Percentiles rank a stretch among this genome's conserved stretches.
These are phyloP conservation scores for Elaeagnus macrophylla DNA, from an alignment of 306 rosid species.

Conservation along the genomic window DNA sequence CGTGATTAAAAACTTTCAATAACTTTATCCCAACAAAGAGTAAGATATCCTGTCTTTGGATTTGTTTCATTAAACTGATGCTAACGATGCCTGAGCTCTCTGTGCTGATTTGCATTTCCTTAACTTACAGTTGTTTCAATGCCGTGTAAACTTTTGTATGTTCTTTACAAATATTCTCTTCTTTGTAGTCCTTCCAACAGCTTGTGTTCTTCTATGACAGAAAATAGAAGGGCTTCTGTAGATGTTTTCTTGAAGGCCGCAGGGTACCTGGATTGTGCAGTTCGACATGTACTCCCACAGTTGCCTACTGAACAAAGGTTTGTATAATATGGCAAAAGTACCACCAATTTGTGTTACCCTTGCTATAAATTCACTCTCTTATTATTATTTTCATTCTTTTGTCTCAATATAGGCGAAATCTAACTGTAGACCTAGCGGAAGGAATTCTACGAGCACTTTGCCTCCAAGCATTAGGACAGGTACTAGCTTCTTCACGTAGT, in stretches of 20 bases:
- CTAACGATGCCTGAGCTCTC: too few species aligned
- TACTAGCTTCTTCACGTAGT: conserved; percentile 25
- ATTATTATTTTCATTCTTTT: conserved; percentile 20
- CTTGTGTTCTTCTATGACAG: conserved; percentile 37
- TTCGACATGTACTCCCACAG: conserved; percentile 82
- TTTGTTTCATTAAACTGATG: too few species aligned
- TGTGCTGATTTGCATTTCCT: too few species aligned
- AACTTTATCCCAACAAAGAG: too few species aligned
- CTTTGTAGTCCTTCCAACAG: conserved; percentile 1
- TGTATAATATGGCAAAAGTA: conserved; percentile 18
- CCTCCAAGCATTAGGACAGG: conserved; percentile 94
- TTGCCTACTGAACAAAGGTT: conserved; percentile 77
- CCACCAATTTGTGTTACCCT: conserved; percentile 10
- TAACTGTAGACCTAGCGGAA: conserved; percentile 88
- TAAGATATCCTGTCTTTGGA: too few species aligned
- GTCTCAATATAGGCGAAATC: conserved; percentile 60
- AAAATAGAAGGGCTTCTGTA: conserved; percentile 72
- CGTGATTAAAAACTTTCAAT: too few species aligned
- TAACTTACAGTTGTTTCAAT: too few species aligned
- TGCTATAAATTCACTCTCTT: conserved; percentile 6
- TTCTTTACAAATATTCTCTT: conserved; percentile 4
- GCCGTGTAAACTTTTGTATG: too few species aligned
- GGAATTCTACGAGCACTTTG: conserved; percentile 91
- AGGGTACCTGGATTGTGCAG: conserved; percentile 94
- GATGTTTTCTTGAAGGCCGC: conserved; percentile 89